Evolutionary conservation across 768 basidiomycete species (phyloP).

Genomic region (Mycena metata): DNA sequence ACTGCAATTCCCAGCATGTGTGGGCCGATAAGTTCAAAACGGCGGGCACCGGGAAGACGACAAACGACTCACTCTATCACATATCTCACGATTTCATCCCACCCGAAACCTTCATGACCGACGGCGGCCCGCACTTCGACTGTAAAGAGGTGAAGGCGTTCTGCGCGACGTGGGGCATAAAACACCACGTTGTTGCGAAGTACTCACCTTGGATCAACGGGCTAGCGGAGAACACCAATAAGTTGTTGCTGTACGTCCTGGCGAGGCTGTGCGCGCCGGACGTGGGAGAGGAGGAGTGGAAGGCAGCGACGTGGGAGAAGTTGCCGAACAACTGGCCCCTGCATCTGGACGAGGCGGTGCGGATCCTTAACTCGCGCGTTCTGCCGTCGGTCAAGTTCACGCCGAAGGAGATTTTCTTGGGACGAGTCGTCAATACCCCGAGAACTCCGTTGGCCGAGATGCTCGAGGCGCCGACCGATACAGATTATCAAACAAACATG

Average conservation of each 20-base stretch:
- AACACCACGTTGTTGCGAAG: not conserved
- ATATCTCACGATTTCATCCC: conserved; percentile 34
- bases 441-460: not conserved
- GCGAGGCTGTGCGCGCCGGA: not conserved
- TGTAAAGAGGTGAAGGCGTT: conserved; percentile 31
- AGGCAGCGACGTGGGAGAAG: conserved; percentile 19
- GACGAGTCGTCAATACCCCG: conserved; percentile 11
- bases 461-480: not conserved
- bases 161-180: not conserved
- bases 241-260: not conserved
- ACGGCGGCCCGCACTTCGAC: conserved; percentile 45
- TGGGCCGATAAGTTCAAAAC: conserved; percentile 41
- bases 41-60: conserved; percentile 6
- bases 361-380: conserved; percentile 22
- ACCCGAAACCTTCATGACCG: conserved; percentile 42
- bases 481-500: not conserved
- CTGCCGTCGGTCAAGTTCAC: conserved; percentile 24
- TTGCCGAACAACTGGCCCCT: conserved; percentile 41
- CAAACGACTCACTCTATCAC: conserved; percentile 28
- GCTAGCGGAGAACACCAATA: conserved; percentile 42
- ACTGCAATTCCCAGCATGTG: conserved; percentile 31
- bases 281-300: not conserved
- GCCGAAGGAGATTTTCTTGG: conserved; percentile 40
- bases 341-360: conserved; percentile 36
- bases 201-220: conserved; percentile 32